Percentiles rank a stretch among this genome's conserved stretches.
phyloP scores from a whole-genome alignment of 768 basidiomycete genomes.

The Sporobolomyces pararoseus region DNA sequence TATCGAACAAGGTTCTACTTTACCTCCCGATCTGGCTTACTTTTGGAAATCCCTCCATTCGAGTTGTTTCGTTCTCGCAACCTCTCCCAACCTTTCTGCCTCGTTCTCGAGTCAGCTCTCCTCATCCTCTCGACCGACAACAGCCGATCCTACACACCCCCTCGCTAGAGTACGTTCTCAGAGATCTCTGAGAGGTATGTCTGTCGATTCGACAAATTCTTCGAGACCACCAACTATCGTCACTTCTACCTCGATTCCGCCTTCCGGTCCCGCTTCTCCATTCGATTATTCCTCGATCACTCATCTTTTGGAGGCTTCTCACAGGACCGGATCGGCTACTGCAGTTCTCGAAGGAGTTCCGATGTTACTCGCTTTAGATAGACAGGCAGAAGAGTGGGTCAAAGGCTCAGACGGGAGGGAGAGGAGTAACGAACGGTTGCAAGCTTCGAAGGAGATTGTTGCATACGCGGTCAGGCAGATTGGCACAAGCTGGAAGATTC shows the following conservation, averaged over 20 bases:
- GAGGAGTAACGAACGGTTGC: background rate
- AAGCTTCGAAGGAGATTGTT: conserved; percentile 25
- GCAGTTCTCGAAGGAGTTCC: conserved; percentile 25
- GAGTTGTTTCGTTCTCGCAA: conserved; percentile 12
- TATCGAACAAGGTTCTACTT: background rate
- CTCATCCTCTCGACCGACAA: background rate
- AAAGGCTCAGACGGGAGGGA: background rate
- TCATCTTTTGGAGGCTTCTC: conserved; percentile 4
- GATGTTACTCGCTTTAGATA: conserved; percentile 22
- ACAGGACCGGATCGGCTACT: background rate
- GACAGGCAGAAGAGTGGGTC: background rate
- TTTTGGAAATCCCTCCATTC: conserved; percentile 20
- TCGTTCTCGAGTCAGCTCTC: background rate
- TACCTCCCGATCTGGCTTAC: background rate
- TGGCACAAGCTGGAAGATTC: background rate
- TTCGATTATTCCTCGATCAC: background rate
- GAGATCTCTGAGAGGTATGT: background rate
- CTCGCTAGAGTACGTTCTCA: conserved; percentile 8
- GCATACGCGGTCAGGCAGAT: background rate
- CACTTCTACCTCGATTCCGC: background rate
- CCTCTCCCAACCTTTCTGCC: background rate
- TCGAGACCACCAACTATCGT: background rate
- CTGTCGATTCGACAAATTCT: conserved; percentile 4
- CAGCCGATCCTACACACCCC: background rate
- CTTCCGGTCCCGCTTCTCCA: background rate